Base-by-base conservation (phyloP, 257 asterid genomes). In the Haberlea rhodopensis region DNA sequence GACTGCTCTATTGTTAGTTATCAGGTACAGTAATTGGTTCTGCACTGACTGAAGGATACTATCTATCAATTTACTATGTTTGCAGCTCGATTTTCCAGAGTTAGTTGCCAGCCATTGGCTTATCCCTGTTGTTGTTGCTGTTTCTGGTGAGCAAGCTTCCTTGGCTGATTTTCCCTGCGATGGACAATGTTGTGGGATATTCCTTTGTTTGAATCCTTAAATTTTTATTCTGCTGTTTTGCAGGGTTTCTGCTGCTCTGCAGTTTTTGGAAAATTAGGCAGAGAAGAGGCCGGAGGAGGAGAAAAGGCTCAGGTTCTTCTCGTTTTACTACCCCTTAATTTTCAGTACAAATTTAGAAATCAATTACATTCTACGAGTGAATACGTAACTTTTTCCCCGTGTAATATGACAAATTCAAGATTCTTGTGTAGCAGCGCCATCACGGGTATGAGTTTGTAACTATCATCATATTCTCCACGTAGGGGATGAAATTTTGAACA, bases 41-140 rank as follows among this genome's bases (percentile, higher is more conserved):
- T 52, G 52, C 46, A 13, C 28, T 57, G 15, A 10, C 23, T 40
- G 26, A 28, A 21, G 59, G 54, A 75, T 71, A 62, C 75, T 51
- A 18, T 64, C 49, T 37, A 63, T 28, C 18, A 2, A 7, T 15
- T 23, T 54, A n/a, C 31, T 8, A 18, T 49, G 60, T 69, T 29
- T 78, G 85, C 98, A 89, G 98, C 76, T 80, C 43, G 96, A 90
- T 73, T 71, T 84, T 75, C 97, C 96, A 3, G 95, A 75, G 52
- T 68, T 85, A 60, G 95, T 87, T 56, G 82, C 95, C 25, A 90
- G 96, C 57, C 95, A 90, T 60, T 94, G 99, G 99, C 85, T 87
- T 48, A 63, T 90, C 54, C 99, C 99, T 22, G 91, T 82, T 25
- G 65, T 70, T 52, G 79, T 91, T 70, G 90, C 94, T 56, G 66